phyloP scores from a whole-genome alignment of 169 alveolate genomes.

The Babesia caballi region DNA sequence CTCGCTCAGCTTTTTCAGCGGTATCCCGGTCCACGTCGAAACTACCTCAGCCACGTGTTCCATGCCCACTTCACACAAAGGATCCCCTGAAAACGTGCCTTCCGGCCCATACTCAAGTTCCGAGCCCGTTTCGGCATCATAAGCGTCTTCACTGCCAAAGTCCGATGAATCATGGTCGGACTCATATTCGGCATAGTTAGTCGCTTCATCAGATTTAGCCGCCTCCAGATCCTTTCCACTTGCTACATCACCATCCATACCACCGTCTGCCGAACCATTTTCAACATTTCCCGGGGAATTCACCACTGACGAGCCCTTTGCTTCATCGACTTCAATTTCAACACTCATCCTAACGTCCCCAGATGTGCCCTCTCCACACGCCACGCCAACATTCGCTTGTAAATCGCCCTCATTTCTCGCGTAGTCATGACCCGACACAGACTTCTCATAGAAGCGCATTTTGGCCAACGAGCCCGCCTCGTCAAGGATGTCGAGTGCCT shows the following conservation, averaged over 20 bases:
- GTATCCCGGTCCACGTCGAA: slow-evolving; percentile 59
- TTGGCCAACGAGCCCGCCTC: slow-evolving; percentile 85
- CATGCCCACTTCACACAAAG: slow-evolving; percentile 27
- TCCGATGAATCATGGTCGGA: background rate
- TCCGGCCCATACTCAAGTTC: background rate
- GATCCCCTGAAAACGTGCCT: too few species aligned
- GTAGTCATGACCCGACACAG: background rate
- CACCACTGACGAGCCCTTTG: too few species aligned
- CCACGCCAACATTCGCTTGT: too few species aligned
- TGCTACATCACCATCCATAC: background rate
- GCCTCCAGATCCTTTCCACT: background rate
- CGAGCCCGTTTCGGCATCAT: background rate
- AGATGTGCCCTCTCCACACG: background rate
- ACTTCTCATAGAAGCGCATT: slow-evolving; percentile 51
- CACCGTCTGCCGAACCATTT: background rate
- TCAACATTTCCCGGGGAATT: background rate
- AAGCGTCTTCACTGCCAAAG: background rate
- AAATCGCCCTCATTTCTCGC: too few species aligned
- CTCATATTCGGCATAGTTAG: too few species aligned
- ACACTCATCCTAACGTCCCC: too few species aligned
- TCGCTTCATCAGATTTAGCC: background rate
- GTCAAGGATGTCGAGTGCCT: slow-evolving; percentile 82
- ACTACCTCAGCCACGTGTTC: slow-evolving; percentile 66
- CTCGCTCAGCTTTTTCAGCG: slow-evolving; percentile 40
- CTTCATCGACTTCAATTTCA: too few species aligned